Conservation (phyloP, 306 rosid genomes). For the Rosa chinensis region DNA sequence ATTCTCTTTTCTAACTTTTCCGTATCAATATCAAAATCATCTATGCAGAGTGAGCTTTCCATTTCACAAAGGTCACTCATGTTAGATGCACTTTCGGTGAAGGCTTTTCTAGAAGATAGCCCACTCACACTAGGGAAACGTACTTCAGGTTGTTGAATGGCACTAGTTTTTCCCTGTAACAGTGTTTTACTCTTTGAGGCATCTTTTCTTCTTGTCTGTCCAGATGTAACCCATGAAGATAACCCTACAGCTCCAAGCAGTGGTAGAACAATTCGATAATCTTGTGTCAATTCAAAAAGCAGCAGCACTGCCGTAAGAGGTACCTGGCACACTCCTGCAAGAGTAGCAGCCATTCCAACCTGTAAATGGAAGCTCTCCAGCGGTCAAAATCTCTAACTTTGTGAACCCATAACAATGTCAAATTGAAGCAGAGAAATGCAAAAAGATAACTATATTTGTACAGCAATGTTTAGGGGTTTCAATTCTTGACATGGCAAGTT, state of each 20-base stretch:
- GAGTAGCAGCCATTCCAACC: conserved; percentile 99
- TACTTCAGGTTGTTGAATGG: conserved; percentile 36
- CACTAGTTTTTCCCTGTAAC: conserved; percentile 26
- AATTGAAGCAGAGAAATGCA: not conserved
- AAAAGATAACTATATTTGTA: not conserved
- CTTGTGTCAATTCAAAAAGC: conserved; percentile 93
- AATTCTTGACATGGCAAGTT: not conserved
- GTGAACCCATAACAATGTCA: not conserved
- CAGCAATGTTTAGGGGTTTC: not conserved
- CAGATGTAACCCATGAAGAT: conserved; percentile 87
- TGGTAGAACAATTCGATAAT: conserved; percentile 88
- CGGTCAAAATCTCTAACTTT: conserved; percentile 28
- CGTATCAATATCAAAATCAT: conserved; percentile 44
- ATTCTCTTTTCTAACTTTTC: conserved; percentile 45
- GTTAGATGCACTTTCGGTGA: conserved; percentile 35
- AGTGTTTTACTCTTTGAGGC: conserved; percentile 31
- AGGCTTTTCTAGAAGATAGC: conserved; percentile 36
- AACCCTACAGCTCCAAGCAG: conserved; percentile 97
- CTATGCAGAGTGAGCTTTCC: conserved; percentile 72
- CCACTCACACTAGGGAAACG: conserved; percentile 35
- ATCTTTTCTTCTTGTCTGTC: conserved; percentile 57
- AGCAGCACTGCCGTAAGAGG: conserved; percentile 93
- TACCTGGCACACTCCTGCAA: conserved; percentile 95
- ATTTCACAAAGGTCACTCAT: conserved; percentile 58
- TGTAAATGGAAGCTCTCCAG: conserved; percentile 44